Percentiles rank a stretch among this genome's conserved stretches.
These are phyloP conservation scores for Clavariopsis aquatica DNA, from an alignment of 495 filamentous ascomycete genomes.

Conservation along the genomic window DNA sequence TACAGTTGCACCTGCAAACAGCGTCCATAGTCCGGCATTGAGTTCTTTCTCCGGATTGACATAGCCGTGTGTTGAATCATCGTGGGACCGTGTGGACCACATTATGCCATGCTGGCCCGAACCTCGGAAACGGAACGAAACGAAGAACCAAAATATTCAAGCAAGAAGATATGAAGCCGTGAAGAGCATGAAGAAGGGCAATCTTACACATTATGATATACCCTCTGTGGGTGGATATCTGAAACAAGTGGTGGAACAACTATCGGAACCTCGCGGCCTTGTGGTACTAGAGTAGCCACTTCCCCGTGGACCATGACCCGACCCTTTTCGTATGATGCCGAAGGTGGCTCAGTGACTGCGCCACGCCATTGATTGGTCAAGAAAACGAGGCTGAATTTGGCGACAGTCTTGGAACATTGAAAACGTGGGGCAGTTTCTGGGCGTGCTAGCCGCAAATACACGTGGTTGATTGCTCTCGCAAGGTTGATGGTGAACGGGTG, in stretches of 20 bases:
- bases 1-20: conserved; percentile 8
- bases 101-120: neutral
- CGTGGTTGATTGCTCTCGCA: neutral
- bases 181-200: neutral
- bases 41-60: conserved; percentile 10
- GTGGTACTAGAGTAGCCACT: no score
- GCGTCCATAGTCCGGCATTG: conserved; percentile 13
- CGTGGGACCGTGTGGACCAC: neutral
- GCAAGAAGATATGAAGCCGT: neutral
- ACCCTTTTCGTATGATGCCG: no score
- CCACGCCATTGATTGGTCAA: neutral
- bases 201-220: neutral
- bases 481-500: neutral
- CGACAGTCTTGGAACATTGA: no score
- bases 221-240: neutral
- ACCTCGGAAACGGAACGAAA: neutral
- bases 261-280: neutral
- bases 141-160: neutral
- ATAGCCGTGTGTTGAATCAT: neutral
- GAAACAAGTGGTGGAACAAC: conserved; percentile 3
- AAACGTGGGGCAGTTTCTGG: neutral
- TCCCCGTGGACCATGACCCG: no score
- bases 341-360: no score
- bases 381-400: neutral
- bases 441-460: neutral